Evolutionary conservation across 1,139 yeast species (phyloP), one percentile per base, ranked within the genome.

Genomic region (Kodamaea alishanica): DNA sequence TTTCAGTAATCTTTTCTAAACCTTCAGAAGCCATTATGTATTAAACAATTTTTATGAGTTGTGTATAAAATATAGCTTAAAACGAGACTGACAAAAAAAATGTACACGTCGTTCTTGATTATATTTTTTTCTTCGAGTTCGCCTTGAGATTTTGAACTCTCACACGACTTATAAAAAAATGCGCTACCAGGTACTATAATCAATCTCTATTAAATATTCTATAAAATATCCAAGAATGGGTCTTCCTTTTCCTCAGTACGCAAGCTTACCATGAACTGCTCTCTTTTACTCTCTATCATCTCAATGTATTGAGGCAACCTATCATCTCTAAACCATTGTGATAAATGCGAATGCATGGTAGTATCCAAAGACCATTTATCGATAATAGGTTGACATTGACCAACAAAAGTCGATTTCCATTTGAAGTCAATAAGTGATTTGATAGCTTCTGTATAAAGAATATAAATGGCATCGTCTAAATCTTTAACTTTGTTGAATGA

Each of bases 1-100:
- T 84, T 61, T 90, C 96, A 34, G 94, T 78, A 48, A 88, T 61
- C 68, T 86, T 87, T 66, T 87, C 96, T 61, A 86, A 73, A 57
- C 82, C 82, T 62, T 77, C 83, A 49, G 73, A 68, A 53, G 79
- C 79, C 75, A 70, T 73, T 46, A 34, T 58, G 37, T 28, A 30
- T 35, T 30, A 23, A 20, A 26, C 20, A 20, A 12, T 28, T 28
- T 8, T 15, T 28, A 28, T n/a, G 12, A n/a, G 8, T 12, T 4
- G 8, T 5, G 15, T 20, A 30, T 9, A 4, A n/a, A n/a, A 2
- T 24, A 12, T 20, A 10, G 20, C 11, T n/a, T 25, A 15, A 15
- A 15, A 15, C 20, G 20, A 15, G 20, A 15, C 20, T 15, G 20
- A 15, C 36, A 31, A 34, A 10, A 23, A 27, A 34, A 23, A 12